These are phyloP conservation scores for Leishmania amazonensis DNA, from an alignment of 208 protist species.

Conservation along the genomic window DNA sequence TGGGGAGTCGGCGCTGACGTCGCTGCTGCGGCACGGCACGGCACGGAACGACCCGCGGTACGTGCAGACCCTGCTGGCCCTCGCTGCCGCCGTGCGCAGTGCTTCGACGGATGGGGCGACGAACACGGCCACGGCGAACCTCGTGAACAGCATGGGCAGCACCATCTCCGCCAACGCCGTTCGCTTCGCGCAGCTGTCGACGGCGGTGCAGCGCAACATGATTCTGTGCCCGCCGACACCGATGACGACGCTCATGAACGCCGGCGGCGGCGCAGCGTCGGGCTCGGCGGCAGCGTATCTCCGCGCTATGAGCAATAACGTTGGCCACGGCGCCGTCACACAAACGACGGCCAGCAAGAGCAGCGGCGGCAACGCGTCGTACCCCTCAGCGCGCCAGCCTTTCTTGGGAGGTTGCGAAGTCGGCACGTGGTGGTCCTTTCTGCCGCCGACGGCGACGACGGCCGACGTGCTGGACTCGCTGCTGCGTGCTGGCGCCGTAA, in stretches of 20 bases:
- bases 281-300: constrained; percentile 7
- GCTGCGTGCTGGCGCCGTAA: constrained; percentile 42
- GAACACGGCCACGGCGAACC: background rate
- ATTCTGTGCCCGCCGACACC: constrained; percentile 57
- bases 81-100: background rate
- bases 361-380: background rate
- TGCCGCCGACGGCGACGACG: constrained; percentile 32
- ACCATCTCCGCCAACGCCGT: constrained; percentile 15
- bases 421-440: constrained; percentile 53
- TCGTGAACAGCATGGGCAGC: constrained; percentile 17
- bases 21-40: constrained; percentile 76
- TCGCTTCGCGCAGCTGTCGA: constrained; percentile 46
- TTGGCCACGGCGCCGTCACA: background rate
- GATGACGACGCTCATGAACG: constrained; percentile 24
- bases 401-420: constrained; percentile 43
- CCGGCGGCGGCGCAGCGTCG: background rate
- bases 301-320: constrained; percentile 3
- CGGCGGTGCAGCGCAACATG: constrained; percentile 64
- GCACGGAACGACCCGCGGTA: constrained; percentile 60
- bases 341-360: background rate
- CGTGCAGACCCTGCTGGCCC: constrained; percentile 18
- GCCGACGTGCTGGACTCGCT: constrained; percentile 55
- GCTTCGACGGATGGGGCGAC: constrained; percentile 1
- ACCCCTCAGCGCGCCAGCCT: background rate
- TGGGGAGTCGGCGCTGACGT: constrained; percentile 70